These are phyloP conservation scores for Pseudogymnoascus verrucosus DNA, from an alignment of 2,329 filamentous ascomycete genomes.

Conservation along the genomic window DNA sequence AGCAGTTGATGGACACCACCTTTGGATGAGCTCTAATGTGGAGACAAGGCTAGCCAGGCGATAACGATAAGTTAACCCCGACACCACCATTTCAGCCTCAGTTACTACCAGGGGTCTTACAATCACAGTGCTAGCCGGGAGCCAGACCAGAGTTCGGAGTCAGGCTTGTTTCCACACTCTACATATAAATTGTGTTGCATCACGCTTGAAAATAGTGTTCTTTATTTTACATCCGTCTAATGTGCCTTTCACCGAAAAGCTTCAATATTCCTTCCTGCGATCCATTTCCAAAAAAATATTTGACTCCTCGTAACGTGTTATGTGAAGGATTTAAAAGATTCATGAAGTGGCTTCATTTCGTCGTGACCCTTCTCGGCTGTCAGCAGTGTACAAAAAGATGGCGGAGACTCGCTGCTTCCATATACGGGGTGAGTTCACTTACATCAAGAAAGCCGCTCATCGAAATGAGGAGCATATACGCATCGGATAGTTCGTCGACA, in stretches of 20 bases:
- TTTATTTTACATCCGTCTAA: slow-evolving; percentile 6
- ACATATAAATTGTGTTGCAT: not conserved
- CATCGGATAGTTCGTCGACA: slow-evolving; percentile 72
- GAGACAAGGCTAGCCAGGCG: slow-evolving; percentile 4
- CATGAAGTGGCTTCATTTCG: slow-evolving; percentile 2
- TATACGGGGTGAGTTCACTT: slow-evolving; percentile 30
- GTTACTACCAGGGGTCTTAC: not conserved
- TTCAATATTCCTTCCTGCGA: not conserved
- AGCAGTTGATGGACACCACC: not conserved
- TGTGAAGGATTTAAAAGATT: slow-evolving; percentile 7
- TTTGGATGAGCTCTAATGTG: not conserved
- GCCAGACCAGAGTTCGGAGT: not conserved
- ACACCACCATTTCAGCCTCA: not conserved
- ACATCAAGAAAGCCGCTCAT: slow-evolving; percentile 84
- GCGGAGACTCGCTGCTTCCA: not conserved
- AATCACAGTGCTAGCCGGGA: not conserved
- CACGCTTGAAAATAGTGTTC: not conserved
- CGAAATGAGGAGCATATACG: slow-evolving; percentile 73
- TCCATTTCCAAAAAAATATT: not conserved
- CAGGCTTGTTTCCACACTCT: not conserved
- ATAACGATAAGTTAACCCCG: slow-evolving; percentile 7
- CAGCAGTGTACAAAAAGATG: not conserved
- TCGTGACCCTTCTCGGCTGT: not conserved
- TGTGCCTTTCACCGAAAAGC: not conserved
- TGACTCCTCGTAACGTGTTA: not conserved